Base-by-base conservation (phyloP, 805 yeast genomes). In the Metschnikowia borealis region DNA sequence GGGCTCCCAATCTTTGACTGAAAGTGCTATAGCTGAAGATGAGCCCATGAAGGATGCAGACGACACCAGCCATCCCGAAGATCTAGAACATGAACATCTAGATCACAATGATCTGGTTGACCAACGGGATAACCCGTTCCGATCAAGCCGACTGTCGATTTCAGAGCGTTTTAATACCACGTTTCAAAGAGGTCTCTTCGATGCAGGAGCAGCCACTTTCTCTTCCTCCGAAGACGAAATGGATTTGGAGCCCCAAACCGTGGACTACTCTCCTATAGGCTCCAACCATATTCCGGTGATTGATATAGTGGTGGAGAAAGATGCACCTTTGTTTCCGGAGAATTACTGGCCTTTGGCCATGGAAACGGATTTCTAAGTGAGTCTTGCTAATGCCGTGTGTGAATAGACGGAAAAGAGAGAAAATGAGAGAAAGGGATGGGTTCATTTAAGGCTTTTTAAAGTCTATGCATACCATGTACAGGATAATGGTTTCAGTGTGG, bases 271-370 rank as follows among this genome's bases (percentile, higher is more conserved):
- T 1, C 41, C 47, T n/a, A 31, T 44, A 4, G 53, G 55, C 6
- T 39, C 53, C 14, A 49, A 71, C 57, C 68, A 64, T 51, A 75
- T 73, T 13, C 70, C 67, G 35, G 78, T 73, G 26, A 70, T 75
- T 5, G 78, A 73, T 29, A 71, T 73, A 6, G 53, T 68, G 11
- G 66, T 73, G 23, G 60, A 68, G 50, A 76, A 70, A 36, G 57
- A 60, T 38, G 76, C 70, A 38, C 43, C 51, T 26, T 47, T 47
- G 10, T 43, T 51, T 6, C 51, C 58, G 14, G 49, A 47, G n/a
- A 31, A 43, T 14, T 49, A 44, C 35, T 33, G 23, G 38, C 13
- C 8, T 36, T 36, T 36, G 21, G 23, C 18, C 17, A 14, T 7
- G 11, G 18, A 15, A 34, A 34, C 36, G 5, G 36, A 13, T 14